phyloP scores from a whole-genome alignment of 1,284 basidiomycete species.

The Naganishia liquefaciens region DNA sequence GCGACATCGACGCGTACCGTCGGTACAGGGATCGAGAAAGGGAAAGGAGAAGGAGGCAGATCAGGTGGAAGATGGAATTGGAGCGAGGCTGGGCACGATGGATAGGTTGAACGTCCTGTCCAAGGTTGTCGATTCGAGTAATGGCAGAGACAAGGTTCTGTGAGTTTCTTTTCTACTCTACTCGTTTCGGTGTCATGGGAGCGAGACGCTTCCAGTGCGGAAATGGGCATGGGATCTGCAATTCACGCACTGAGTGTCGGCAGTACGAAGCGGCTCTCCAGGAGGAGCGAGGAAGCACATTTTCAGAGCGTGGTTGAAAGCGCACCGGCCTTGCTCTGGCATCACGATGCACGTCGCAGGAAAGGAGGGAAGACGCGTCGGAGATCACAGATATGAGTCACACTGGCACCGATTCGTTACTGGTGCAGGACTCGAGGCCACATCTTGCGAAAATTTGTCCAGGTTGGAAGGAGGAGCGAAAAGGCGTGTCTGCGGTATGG shows the following conservation, averaged over 20 bases:
- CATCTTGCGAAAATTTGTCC: too few species aligned
- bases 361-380: too few species aligned
- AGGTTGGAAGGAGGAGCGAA: too few species aligned
- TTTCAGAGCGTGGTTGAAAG: too few species aligned
- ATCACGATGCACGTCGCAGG: too few species aligned
- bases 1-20: conserved; percentile 1
- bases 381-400: too few species aligned
- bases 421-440: too few species aligned
- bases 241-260: neutral
- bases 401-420: too few species aligned
- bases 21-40: conserved; percentile 7
- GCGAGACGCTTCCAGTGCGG: too few species aligned
- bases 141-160: conserved; percentile 20
- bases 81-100: conserved; percentile 7
- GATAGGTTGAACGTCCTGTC: conserved; percentile 17
- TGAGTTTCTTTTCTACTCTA: neutral
- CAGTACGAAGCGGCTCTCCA: neutral
- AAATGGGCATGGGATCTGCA: too few species aligned
- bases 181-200: neutral
- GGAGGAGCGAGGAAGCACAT: too few species aligned
- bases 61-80: neutral
- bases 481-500: neutral
- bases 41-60: conserved; percentile 10
- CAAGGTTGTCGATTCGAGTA: conserved; percentile 11
- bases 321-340: too few species aligned